Percentiles rank a stretch among this genome's conserved stretches.
These are phyloP conservation scores for Aspergillus calidoustus DNA, from an alignment of 2,329 filamentous ascomycete genomes.

Conservation along the genomic window DNA sequence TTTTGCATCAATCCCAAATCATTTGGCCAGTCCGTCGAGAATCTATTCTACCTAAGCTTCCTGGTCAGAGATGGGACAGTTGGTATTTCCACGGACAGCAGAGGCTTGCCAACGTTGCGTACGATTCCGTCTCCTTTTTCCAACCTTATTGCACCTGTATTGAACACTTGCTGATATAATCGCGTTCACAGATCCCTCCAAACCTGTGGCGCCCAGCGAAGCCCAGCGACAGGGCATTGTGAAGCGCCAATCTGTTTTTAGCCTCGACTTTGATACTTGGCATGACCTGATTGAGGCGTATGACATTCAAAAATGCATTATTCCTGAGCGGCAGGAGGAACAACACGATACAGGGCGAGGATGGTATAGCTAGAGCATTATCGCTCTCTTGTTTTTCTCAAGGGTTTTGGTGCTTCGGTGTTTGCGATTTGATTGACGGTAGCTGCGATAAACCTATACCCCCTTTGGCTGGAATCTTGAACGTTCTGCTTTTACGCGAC, in stretches of 20 bases:
- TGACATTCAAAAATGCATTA: constrained; percentile 77
- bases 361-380: constrained; percentile 65
- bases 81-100: constrained; percentile 72
- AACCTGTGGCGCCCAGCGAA: constrained; percentile 54
- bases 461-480: constrained; percentile 14
- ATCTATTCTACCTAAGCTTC: constrained; percentile 96
- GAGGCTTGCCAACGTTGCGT: constrained; percentile 80
- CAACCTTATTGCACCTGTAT: not conserved
- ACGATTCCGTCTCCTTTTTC: constrained; percentile 46
- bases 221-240: constrained; percentile 58
- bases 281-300: constrained; percentile 75
- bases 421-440: constrained; percentile 9
- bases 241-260: constrained; percentile 85
- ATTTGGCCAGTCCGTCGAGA: constrained; percentile 94
- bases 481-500: not conserved
- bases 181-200: constrained; percentile 47
- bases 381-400: not conserved
- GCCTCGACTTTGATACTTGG: constrained; percentile 86
- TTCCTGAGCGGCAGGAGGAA: constrained; percentile 75
- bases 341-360: constrained; percentile 57
- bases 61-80: constrained; percentile 84
- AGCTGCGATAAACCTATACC: constrained; percentile 21
- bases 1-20: constrained; percentile 89
- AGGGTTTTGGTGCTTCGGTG: constrained; percentile 6
- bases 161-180: constrained; percentile 13